Evolutionary conservation across 2,329 filamentous ascomycete species (phyloP).

Genomic region (Fusarium brachygibbosum): DNA sequence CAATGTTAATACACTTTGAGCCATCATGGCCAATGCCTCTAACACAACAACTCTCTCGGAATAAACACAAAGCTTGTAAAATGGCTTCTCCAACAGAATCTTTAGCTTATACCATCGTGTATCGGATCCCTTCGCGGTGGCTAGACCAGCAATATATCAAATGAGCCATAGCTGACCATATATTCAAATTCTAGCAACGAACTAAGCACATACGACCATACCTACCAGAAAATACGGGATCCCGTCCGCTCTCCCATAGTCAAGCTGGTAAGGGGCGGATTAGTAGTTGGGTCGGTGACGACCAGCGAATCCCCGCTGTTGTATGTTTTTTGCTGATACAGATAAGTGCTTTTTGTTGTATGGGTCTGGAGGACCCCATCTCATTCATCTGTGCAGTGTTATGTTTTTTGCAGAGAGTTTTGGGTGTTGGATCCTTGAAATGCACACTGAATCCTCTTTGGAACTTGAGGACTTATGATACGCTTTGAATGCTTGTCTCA

Average conservation of each 20-base stretch:
- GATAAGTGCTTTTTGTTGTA: not conserved
- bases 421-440: too few relatives aligned
- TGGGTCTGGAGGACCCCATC: not conserved
- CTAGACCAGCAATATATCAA: not conserved
- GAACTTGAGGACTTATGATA: too few relatives aligned
- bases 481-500: not conserved
- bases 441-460: not conserved
- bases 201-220: slow-evolving; percentile 1
- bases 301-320: slow-evolving; percentile 5
- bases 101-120: too few relatives aligned
- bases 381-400: not conserved
- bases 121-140: too few relatives aligned
- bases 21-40: too few relatives aligned
- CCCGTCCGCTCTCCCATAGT: slow-evolving; percentile 5
- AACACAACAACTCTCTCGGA: too few relatives aligned
- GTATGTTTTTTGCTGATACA: not conserved
- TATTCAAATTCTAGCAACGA: not conserved
- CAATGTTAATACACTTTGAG: too few relatives aligned
- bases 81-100: too few relatives aligned
- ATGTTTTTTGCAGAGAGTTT: not conserved
- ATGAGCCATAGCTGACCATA: rapidly evolving
- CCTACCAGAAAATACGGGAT: slow-evolving; percentile 4
- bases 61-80: too few relatives aligned
- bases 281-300: slow-evolving; percentile 4
- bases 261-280: slow-evolving; percentile 4